Percentiles rank a stretch among this genome's conserved stretches.
Conservation (phyloP, 106 monocot genomes). For the Platanthera zijinensis region DNA sequence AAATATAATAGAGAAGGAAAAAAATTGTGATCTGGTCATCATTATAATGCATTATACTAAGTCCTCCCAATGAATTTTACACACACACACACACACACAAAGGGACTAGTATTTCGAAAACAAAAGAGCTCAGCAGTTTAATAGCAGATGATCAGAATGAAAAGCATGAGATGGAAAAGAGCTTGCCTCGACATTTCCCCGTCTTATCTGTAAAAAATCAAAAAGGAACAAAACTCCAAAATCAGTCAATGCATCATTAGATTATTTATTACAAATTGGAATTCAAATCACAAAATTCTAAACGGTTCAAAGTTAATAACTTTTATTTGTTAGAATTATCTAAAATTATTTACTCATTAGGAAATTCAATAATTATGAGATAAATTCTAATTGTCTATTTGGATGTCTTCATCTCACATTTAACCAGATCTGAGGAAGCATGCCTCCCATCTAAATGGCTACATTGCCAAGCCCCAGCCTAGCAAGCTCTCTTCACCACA, state of each 20-base stretch:
- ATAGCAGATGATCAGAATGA: background rate
- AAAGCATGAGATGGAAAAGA: constrained; percentile 1
- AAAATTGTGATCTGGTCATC: background rate
- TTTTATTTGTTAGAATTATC: background rate
- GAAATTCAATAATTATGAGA: background rate
- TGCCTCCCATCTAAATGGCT: constrained; percentile 73
- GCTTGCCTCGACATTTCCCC: constrained; percentile 76
- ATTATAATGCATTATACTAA: background rate
- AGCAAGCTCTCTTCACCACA: constrained; percentile 31
- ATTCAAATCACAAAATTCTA: background rate
- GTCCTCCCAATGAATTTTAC: background rate
- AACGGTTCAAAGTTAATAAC: background rate
- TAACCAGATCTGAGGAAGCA: constrained; percentile 79
- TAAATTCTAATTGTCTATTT: background rate
- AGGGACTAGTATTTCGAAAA: background rate
- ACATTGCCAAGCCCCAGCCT: constrained; percentile 76
- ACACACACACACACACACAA: background rate
- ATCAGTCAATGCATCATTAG: constrained; percentile 6
- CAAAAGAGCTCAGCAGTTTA: background rate
- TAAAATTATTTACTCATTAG: background rate
- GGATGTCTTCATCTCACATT: background rate
- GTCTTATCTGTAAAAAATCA: constrained; percentile 59
- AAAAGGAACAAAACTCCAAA: background rate
- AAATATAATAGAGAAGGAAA: background rate
- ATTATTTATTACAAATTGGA: background rate